phyloP scores from a whole-genome alignment of 495 filamentous ascomycete species.

The Penicillium cosmopolitanum region DNA sequence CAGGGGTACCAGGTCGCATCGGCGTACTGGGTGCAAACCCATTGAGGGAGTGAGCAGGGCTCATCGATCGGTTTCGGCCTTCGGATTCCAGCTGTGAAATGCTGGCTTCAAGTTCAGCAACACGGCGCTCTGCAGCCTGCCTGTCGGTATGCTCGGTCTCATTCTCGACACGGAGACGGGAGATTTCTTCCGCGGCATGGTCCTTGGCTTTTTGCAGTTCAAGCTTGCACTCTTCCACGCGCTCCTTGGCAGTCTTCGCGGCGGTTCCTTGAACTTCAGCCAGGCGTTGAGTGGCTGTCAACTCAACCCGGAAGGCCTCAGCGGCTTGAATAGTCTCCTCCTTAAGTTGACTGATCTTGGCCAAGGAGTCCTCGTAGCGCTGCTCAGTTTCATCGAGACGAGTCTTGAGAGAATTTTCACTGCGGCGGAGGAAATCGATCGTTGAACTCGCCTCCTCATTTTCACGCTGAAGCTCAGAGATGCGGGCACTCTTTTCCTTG shows the following conservation, averaged over 20 bases:
- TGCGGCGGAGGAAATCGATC: constrained; percentile 75
- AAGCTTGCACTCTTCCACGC: constrained; percentile 80
- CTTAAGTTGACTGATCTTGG: constrained; percentile 79
- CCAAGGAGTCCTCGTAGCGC: constrained; percentile 82
- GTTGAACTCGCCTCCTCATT: constrained; percentile 80
- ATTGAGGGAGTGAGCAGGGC: constrained; percentile 57
- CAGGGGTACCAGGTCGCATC: constrained; percentile 52
- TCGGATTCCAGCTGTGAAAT: constrained; percentile 68
- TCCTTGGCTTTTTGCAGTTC: constrained; percentile 78
- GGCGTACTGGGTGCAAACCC: constrained; percentile 54
- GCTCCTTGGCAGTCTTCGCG: constrained; percentile 75
- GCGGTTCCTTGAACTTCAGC: constrained; percentile 84
- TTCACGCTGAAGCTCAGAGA: constrained; percentile 82
- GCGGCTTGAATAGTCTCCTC: constrained; percentile 77
- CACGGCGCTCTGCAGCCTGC: constrained; percentile 66
- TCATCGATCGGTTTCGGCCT: constrained; percentile 43
- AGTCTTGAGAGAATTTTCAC: constrained; percentile 76
- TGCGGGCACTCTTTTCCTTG: constrained; percentile 88
- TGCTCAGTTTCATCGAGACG: constrained; percentile 81
- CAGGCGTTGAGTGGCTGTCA: constrained; percentile 77
- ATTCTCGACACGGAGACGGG: constrained; percentile 73
- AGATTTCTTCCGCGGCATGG: constrained; percentile 78
- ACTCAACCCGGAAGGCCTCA: constrained; percentile 80
- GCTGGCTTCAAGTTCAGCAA: constrained; percentile 75
- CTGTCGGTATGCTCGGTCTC: constrained; percentile 79